Evolutionary conservation across 116 monocot genomes (phyloP), one percentile per base, ranked within the genome.

Genomic region (Iris pallida): DNA sequence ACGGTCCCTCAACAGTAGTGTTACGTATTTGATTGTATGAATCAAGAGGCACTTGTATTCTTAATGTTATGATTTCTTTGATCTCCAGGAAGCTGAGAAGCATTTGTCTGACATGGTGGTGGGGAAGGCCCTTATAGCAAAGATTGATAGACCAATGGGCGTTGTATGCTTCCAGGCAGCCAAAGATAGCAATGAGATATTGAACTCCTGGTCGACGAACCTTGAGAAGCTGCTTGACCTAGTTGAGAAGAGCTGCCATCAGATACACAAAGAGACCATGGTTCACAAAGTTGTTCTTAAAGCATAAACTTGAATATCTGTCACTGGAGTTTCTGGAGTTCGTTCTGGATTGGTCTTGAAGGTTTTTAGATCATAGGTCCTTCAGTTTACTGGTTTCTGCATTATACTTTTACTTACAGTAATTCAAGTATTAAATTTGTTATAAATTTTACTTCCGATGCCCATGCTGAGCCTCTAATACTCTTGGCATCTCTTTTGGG

Each of bases 241-340:
- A 5, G 94, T 94, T 2, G 94, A 90, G 72, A 94, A 94, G 75
- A 94, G 94, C 70, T 94, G 94, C 79, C 94, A 94, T 72, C 94
- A 94, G 56, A 94, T 94, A 48, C 94, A 94, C 85, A 94, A 94
- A 80, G 94, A 94, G 73, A 83, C 85, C 53, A 94, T 94, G 94
- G 79, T 94, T 46, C 90, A 90, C 69, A 94, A 90, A 64, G 94
- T 79, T 53, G 87, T 68, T 18, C 66, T 92, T 15, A 78, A 84
- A 78, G 79, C 82, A 51, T 51, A 51, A 13, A 51, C 30, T 30
- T 30, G 30, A 30, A 30, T 30, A 1, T 30, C 30, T 30, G 30
- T 30, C 30, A 30, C 30, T 30, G 30, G 30, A 30, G 2, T 30
- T 30, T 30, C 0, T 30, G 30, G 30, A 30, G 30, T 30, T 30